Evolutionary conservation across 805 yeast genomes (phyloP).

Genomic region (Saccharomycopsis babjevae): DNA sequence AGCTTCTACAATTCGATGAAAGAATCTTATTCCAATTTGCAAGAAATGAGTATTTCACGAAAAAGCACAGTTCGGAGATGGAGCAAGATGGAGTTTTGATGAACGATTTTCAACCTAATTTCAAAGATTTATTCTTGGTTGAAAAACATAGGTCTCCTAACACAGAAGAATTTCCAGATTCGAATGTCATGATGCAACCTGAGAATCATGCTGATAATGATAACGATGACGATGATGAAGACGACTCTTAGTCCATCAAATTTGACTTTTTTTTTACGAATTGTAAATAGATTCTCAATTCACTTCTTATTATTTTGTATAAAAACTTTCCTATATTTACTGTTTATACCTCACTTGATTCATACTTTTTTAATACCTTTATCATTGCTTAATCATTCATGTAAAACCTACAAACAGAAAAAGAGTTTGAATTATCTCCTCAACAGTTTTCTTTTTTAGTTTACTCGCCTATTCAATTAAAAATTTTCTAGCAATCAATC

Average conservation of each 20-base stretch:
- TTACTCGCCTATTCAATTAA: too few relatives aligned
- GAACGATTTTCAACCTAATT: conserved; percentile 14
- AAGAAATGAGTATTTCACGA: conserved; percentile 11
- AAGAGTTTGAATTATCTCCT: too few relatives aligned
- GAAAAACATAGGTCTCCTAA: background rate
- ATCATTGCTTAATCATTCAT: too few relatives aligned
- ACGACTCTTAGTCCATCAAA: background rate
- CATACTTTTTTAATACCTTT: too few relatives aligned
- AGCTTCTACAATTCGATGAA: conserved; percentile 17
- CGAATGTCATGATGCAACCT: background rate
- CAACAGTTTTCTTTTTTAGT: too few relatives aligned
- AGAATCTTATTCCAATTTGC: conserved; percentile 7
- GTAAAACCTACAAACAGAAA: too few relatives aligned
- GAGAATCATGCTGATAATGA: conserved; percentile 1
- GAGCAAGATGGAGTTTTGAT: background rate
- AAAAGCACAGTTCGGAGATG: conserved; percentile 13
- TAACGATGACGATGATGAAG: background rate
- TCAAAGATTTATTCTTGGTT: conserved; percentile 11
- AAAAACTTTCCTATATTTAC: too few relatives aligned
- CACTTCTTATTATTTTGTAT: too few relatives aligned
- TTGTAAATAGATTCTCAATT: too few relatives aligned
- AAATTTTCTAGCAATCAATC: too few relatives aligned
- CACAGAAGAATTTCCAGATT: background rate
- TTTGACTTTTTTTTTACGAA: too few relatives aligned
- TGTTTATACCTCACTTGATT: too few relatives aligned